Evolutionary conservation across 257 asterid species (phyloP).

Genomic region (Solanum tacnaense): DNA sequence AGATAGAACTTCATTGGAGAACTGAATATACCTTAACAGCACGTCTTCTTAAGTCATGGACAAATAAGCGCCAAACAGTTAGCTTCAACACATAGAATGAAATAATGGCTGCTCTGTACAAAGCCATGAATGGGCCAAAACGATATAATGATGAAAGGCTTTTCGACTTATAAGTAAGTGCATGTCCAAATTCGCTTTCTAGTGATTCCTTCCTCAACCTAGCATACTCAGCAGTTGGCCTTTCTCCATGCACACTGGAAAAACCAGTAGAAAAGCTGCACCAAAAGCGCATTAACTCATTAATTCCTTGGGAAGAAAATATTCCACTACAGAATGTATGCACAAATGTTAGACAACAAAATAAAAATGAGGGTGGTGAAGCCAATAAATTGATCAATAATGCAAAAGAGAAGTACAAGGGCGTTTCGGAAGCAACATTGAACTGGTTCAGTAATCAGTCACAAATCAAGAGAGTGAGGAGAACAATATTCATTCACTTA

Average conservation of each 20-base stretch:
- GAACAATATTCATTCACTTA: not conserved
- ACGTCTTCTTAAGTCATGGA: constrained; percentile 65
- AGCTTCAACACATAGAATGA: constrained; percentile 78
- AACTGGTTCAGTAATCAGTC: not conserved
- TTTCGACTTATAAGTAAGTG: constrained; percentile 39
- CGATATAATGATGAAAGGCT: constrained; percentile 49
- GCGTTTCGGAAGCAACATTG: not conserved
- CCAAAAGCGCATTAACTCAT: not conserved
- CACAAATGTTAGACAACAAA: not conserved
- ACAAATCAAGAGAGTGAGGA: not conserved
- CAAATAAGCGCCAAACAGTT: constrained; percentile 62
- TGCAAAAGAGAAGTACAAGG: not conserved
- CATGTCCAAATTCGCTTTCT: constrained; percentile 68
- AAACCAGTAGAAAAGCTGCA: constrained; percentile 71
- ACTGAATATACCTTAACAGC: constrained; percentile 56
- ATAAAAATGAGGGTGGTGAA: not conserved
- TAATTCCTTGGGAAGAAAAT: not conserved
- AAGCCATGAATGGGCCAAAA: constrained; percentile 82
- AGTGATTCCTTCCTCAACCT: constrained; percentile 80
- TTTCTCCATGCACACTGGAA: constrained; percentile 93
- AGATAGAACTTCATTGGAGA: not conserved
- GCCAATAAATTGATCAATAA: not conserved
- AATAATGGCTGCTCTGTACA: constrained; percentile 84
- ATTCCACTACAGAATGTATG: not conserved
- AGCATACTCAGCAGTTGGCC: constrained; percentile 94